phyloP scores from a whole-genome alignment of 2,329 filamentous ascomycete genomes.

The Colletotrichum coccodes region DNA sequence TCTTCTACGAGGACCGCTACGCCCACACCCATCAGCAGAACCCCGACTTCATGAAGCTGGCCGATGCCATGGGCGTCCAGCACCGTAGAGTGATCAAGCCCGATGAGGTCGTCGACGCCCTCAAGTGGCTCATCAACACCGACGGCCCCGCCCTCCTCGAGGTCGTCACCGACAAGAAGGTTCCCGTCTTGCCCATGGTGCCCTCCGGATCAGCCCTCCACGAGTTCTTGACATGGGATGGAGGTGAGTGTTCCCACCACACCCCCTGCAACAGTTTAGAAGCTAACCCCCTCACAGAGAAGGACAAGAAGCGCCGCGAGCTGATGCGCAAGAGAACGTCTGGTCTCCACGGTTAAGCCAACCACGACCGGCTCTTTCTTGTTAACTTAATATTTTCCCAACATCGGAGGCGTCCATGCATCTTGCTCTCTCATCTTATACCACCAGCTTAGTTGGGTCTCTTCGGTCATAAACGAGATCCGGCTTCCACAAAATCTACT shows the following conservation, averaged over 20 bases:
- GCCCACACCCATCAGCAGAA: constrained; percentile 94
- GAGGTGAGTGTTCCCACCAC: constrained; percentile 61
- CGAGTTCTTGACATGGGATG: constrained; percentile 92
- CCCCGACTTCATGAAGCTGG: constrained; percentile 94
- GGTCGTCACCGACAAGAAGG: constrained; percentile 90
- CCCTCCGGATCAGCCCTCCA: constrained; percentile 87
- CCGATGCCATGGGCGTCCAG: constrained; percentile 90
- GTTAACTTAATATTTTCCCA: constrained; percentile 21
- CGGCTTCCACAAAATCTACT: neutral
- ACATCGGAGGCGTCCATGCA: constrained; percentile 31
- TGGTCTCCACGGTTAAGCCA: constrained; percentile 46
- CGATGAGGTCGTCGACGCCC: constrained; percentile 78
- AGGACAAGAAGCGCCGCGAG: constrained; percentile 74
- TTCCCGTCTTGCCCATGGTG: constrained; percentile 98
- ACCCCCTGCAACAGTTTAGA: neutral
- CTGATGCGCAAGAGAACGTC: constrained; percentile 72
- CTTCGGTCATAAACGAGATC: neutral
- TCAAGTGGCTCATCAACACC: constrained; percentile 89
- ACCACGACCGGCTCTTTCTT: constrained; percentile 7
- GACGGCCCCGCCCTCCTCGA: constrained; percentile 95
- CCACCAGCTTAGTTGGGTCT: constrained; percentile 29
- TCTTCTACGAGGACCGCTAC: constrained; percentile 96
- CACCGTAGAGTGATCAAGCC: constrained; percentile 77
- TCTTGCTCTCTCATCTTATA: constrained; percentile 33
- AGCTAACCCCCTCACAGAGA: constrained; percentile 60